Conservation (phyloP, 257 asterid species). For the Apocynum venetum region DNA sequence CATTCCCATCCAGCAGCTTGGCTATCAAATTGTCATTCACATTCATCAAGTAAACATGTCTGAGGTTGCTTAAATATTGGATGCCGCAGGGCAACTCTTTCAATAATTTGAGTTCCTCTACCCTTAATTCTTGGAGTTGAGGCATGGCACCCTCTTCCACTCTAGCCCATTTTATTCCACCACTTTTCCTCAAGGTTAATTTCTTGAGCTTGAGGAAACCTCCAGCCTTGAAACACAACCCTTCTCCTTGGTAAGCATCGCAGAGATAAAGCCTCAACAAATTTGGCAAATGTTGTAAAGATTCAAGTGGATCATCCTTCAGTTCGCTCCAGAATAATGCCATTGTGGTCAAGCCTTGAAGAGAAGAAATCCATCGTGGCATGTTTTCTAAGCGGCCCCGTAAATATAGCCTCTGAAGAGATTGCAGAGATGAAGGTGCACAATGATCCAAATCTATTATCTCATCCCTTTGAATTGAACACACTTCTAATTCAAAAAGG, state of each 20-base stretch:
- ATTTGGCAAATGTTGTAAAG: constrained; percentile 37
- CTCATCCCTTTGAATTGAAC: constrained; percentile 8
- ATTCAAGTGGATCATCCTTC: constrained; percentile 21
- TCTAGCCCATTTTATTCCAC: neutral
- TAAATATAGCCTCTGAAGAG: constrained; percentile 15
- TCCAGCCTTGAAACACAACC: neutral
- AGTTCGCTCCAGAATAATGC: constrained; percentile 8
- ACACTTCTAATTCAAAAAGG: constrained; percentile 15
- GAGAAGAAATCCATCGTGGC: constrained; percentile 28
- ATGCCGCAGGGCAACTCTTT: neutral
- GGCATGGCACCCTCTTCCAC: neutral
- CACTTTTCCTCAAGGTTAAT: neutral
- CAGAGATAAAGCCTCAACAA: constrained; percentile 8
- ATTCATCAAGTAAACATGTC: neutral
- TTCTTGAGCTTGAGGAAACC: neutral
- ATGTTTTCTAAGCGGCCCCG: constrained; percentile 21
- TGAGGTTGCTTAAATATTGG: neutral
- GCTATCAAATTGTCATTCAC: neutral
- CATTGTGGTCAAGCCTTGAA: constrained; percentile 17
- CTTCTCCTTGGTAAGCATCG: constrained; percentile 5
- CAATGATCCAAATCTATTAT: constrained; percentile 17
- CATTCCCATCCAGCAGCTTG: neutral
- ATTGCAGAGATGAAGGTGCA: constrained; percentile 9
- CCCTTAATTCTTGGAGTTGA: neutral
- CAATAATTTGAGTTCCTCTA: neutral